These are phyloP conservation scores for Barnettozyma californica DNA, from an alignment of 805 yeast species.

Conservation along the genomic window DNA sequence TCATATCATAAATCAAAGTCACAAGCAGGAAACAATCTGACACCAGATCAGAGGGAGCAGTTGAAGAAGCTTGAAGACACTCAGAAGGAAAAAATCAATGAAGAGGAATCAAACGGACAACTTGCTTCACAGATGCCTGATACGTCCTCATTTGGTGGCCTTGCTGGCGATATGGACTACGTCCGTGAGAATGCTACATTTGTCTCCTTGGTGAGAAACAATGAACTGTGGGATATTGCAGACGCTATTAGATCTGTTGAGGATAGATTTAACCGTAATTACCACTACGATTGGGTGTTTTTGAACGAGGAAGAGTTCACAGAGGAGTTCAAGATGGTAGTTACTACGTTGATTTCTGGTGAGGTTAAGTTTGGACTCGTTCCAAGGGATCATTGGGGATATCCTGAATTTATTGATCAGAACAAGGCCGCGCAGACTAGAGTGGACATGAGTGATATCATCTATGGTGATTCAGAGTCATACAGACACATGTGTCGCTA, in stretches of 20 bases:
- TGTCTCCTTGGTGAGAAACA: conserved; percentile 73
- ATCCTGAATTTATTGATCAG: conserved; percentile 77
- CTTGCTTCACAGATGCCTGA: not conserved
- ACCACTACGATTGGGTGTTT: conserved; percentile 92
- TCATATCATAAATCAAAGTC: not conserved
- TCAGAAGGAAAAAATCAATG: not conserved
- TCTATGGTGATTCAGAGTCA: conserved; percentile 61
- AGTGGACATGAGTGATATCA: conserved; percentile 84
- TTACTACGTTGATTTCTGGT: conserved; percentile 70
- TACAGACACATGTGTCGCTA: conserved; percentile 91
- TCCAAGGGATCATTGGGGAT: conserved; percentile 84
- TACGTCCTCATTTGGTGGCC: not conserved
- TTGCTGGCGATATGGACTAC: conserved; percentile 4
- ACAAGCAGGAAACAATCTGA: not conserved
- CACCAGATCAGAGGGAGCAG: conserved; percentile 4
- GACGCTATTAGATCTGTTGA: conserved; percentile 73
- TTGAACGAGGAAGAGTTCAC: conserved; percentile 82
- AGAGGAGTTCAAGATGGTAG: conserved; percentile 70
- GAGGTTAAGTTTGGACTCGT: conserved; percentile 70
- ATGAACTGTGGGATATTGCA: conserved; percentile 58
- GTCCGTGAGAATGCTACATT: conserved; percentile 68
- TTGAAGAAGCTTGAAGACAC: not conserved
- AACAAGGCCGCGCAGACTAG: conserved; percentile 62
- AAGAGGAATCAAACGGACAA: not conserved
- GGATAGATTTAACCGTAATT: conserved; percentile 80